Conservation (phyloP, 2,329 filamentous ascomycete species). For the Cordyceps tenuipes region DNA sequence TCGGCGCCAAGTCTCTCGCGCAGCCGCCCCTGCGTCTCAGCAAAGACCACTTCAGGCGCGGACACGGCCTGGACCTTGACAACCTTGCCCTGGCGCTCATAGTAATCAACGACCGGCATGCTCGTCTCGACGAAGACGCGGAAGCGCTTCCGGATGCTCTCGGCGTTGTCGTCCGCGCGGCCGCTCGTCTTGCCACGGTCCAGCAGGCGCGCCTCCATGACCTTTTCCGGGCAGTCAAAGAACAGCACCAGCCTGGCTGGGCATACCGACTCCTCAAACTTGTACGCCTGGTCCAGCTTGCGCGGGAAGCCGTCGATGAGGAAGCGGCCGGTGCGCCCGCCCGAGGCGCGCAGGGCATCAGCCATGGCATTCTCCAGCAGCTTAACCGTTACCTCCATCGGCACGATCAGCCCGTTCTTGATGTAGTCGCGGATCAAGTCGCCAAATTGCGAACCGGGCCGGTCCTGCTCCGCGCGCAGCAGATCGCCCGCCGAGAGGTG, state of each 20-base stretch:
- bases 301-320: constrained; percentile 78
- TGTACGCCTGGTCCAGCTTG: constrained; percentile 92
- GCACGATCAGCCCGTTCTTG: constrained; percentile 88
- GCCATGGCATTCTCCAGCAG: constrained; percentile 91
- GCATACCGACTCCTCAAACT: constrained; percentile 87
- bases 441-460: constrained; percentile 79
- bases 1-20: constrained; percentile 36
- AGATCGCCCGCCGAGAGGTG: constrained; percentile 93
- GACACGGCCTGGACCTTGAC: constrained; percentile 70
- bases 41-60: constrained; percentile 53
- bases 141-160: constrained; percentile 95
- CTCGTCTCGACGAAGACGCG: constrained; percentile 88
- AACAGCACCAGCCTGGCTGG: constrained; percentile 81
- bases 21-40: constrained; percentile 43
- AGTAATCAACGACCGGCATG: constrained; percentile 93
- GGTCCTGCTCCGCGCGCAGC: constrained; percentile 85
- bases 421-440: constrained; percentile 90
- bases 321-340: constrained; percentile 57
- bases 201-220: constrained; percentile 76
- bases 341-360: constrained; percentile 48
- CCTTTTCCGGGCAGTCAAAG: constrained; percentile 83
- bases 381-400: constrained; percentile 96
- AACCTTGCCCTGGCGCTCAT: constrained; percentile 66
- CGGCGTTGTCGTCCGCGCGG: constrained; percentile 84
- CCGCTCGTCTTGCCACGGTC: constrained; percentile 91